Evolutionary conservation across 2,329 filamentous ascomycete genomes (phyloP).

Genomic region (Neonectria ditissima): DNA sequence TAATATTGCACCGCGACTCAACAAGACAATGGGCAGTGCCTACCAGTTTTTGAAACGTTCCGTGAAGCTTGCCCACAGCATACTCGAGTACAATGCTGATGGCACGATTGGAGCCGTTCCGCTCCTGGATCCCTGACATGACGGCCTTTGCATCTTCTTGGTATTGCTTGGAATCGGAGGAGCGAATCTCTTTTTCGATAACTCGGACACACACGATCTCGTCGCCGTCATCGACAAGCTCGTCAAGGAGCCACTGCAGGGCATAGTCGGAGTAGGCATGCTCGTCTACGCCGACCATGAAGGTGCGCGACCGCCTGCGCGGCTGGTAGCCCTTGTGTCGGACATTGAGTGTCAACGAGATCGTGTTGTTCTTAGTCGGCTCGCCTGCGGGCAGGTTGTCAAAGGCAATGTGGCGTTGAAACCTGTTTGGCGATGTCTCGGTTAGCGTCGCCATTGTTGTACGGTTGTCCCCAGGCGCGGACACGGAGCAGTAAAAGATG

Average conservation of each 20-base stretch:
- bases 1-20: constrained; percentile 18
- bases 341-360: constrained; percentile 83
- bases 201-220: constrained; percentile 92
- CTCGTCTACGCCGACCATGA: constrained; percentile 91
- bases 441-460: constrained; percentile 60
- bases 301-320: constrained; percentile 84
- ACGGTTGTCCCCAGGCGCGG: constrained; percentile 29
- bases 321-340: constrained; percentile 89
- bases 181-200: constrained; percentile 83
- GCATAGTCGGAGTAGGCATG: constrained; percentile 94
- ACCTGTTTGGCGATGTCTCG: constrained; percentile 58
- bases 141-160: constrained; percentile 79
- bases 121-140: constrained; percentile 80
- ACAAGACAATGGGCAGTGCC: constrained; percentile 40
- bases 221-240: constrained; percentile 92
- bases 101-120: constrained; percentile 83
- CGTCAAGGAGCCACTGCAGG: constrained; percentile 90
- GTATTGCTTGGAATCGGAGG: constrained; percentile 75
- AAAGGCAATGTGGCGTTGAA: constrained; percentile 70
- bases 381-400: constrained; percentile 70
- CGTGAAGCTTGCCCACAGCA: constrained; percentile 88
- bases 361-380: constrained; percentile 68
- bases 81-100: constrained; percentile 90
- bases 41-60: constrained; percentile 91
- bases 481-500: constrained; percentile 19